A percentile compares a stretch with the other conserved stretches of the same genome.
Evolutionary conservation across 2,329 filamentous ascomycete species (phyloP).

Genomic region (Cordyceps pruinosa): DNA sequence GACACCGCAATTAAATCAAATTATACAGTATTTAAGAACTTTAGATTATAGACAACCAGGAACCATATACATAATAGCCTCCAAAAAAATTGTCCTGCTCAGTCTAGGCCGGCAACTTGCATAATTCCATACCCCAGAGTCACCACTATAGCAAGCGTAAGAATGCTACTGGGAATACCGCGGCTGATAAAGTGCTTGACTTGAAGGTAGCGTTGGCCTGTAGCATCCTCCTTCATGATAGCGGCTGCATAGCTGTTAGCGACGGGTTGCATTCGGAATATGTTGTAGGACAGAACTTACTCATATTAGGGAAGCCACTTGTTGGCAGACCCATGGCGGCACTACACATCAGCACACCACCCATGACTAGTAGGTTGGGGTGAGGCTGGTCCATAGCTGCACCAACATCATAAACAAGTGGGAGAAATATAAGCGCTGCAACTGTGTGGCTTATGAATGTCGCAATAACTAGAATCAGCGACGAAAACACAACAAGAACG

Average conservation of each 20-base stretch:
- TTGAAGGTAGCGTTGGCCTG: conserved; percentile 82
- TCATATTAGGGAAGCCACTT: conserved; percentile 98
- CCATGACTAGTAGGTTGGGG: conserved; percentile 94
- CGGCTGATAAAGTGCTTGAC: conserved; percentile 93
- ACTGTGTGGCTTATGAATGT: conserved; percentile 98
- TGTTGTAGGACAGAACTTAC: conserved; percentile 51
- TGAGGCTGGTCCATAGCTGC: conserved; percentile 79
- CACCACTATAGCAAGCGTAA: conserved; percentile 75
- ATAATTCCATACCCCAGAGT: conserved; percentile 89
- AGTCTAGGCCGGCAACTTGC: conserved; percentile 61
- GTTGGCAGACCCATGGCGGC: conserved; percentile 95
- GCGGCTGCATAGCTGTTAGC: conserved; percentile 54
- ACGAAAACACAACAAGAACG: conserved; percentile 78
- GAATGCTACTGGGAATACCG: conserved; percentile 80
- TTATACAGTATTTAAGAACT: no score
- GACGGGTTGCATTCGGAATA: background rate
- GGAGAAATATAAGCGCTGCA: conserved; percentile 88
- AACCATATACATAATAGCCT: no score
- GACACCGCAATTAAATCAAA: no score
- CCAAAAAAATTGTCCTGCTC: background rate
- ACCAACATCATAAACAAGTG: conserved; percentile 82
- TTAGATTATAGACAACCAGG: no score
- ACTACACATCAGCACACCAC: conserved; percentile 88
- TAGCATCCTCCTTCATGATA: conserved; percentile 98
- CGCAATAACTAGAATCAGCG: conserved; percentile 81